These are phyloP conservation scores for Dalechampia spathulata DNA, from an alignment of 441 rosid species.

Conservation along the genomic window DNA sequence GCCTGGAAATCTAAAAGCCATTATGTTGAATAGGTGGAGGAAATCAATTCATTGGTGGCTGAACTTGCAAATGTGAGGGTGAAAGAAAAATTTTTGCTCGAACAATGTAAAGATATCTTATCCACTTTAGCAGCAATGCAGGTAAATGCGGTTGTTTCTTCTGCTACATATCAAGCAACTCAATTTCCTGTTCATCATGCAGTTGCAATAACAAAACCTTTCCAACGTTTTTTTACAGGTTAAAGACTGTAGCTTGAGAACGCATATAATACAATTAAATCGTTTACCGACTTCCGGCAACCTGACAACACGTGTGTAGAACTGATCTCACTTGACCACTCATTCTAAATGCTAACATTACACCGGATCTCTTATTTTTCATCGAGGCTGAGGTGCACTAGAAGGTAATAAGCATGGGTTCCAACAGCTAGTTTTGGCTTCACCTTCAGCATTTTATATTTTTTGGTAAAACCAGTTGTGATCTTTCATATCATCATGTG, in stretches of 20 bases:
- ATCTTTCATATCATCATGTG: constrained; percentile 18
- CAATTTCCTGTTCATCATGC: constrained; percentile 7
- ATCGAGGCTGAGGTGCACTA: constrained; percentile 31
- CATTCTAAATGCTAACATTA: constrained; percentile 51
- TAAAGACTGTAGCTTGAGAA: constrained; percentile 56
- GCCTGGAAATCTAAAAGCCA: neutral
- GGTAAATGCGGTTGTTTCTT: constrained; percentile 27
- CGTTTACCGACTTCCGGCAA: constrained; percentile 34
- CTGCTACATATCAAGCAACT: neutral
- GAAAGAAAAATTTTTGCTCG: constrained; percentile 53
- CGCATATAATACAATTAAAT: constrained; percentile 52
- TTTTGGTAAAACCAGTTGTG: constrained; percentile 20
- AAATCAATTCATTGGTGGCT: constrained; percentile 41
- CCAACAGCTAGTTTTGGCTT: constrained; percentile 28
- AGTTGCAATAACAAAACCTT: neutral
- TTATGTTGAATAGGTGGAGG: constrained; percentile 43
- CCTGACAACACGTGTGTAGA: constrained; percentile 77
- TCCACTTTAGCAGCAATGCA: constrained; percentile 63
- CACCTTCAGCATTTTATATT: constrained; percentile 21
- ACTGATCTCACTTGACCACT: constrained; percentile 57
- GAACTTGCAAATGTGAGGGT: constrained; percentile 49
- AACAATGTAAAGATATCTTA: constrained; percentile 57
- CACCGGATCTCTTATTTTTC: constrained; percentile 34
- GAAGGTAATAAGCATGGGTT: constrained; percentile 29
- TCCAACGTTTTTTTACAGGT: constrained; percentile 37